Evolutionary conservation across 768 basidiomycete genomes (phyloP), one percentile per base, ranked within the genome.

Genomic region (Hygrocybe coccinea): DNA sequence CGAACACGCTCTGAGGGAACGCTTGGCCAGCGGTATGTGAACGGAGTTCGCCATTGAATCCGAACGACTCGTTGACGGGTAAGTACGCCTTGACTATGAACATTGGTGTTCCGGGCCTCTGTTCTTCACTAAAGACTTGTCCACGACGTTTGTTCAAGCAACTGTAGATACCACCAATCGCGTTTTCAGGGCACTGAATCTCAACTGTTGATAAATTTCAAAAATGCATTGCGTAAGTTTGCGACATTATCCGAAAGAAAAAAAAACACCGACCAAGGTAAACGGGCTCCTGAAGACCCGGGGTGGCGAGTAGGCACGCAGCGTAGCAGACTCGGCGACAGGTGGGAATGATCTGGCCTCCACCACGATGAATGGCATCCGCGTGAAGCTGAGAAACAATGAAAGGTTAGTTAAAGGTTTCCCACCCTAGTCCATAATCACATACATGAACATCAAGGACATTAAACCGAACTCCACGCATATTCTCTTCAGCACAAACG

Each of bases 281-380:
- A 71, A 98, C 77, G 55, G 97, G 97, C 74, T 99, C 97, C 71
- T 97, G 95, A 58, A 99, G 82, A 75, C 82, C 81, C 41, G 97
- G 97, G 10, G 80, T 80, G 58, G 95, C 94, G 63, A 99, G 85
- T 62, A 98, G 70, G 72, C 92, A 90, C 51, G 95, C 93, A 59
- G 97, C 95, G 74, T 98, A 98, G 68, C 87, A 89, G 62, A 87
- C 95, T 69, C 97, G 91, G 75, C 97, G 88, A 74, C 89, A 91
- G 37, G 92, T 95, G 55, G 95, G 95, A 73, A 99, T 97, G 67
- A 98, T 82, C 74, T 99, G 91, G 74, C 95, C 95, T 79, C 95
- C 95, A 72, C 97, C 95, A 79, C 95, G 90, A 75, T 99, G 97
- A 71, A 99, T 98, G 60, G 95, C 95, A 81, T 99, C 95, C 69